A percentile compares a stretch with the other conserved stretches of the same genome.
Evolutionary conservation across 768 basidiomycete genomes (phyloP).

Genomic region (Mycena galericulata): DNA sequence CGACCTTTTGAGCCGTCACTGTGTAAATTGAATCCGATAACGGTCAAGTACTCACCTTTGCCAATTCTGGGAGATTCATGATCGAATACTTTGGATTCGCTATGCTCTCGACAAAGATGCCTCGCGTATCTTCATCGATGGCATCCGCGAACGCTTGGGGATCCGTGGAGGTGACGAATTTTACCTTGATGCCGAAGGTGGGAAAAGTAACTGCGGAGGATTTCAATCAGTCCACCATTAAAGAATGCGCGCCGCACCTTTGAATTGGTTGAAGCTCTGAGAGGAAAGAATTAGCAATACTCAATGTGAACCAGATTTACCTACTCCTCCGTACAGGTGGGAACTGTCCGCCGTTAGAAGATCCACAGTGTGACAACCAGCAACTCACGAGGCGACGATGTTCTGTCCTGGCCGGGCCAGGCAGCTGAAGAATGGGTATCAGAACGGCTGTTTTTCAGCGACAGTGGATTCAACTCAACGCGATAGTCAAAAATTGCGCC

Average conservation of each 20-base stretch:
- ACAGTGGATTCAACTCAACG: no score
- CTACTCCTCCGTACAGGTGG: constrained; percentile 76
- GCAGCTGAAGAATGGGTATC: no score
- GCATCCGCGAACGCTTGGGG: constrained; percentile 71
- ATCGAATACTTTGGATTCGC: constrained; percentile 84
- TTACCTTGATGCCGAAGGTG: constrained; percentile 72
- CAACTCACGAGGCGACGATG: constrained; percentile 75
- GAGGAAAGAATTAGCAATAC: background rate
- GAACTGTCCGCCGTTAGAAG: constrained; percentile 51
- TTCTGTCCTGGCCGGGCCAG: constrained; percentile 79
- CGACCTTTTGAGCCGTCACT: constrained; percentile 55
- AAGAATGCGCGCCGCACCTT: constrained; percentile 49
- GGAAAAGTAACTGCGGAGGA: constrained; percentile 67
- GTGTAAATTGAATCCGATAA: background rate
- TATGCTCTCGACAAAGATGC: constrained; percentile 80
- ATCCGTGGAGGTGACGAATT: constrained; percentile 69
- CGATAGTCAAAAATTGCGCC: constrained; percentile 81
- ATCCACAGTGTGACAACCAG: background rate
- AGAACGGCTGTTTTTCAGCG: no score
- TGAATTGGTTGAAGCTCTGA: constrained; percentile 81
- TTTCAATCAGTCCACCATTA: background rate
- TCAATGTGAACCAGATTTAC: constrained; percentile 26
- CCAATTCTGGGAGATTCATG: constrained; percentile 73
- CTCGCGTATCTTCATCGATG: constrained; percentile 85
- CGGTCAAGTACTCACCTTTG: constrained; percentile 61